Conservation (phyloP, 441 rosid genomes). For the Gossypium davidsonii region DNA sequence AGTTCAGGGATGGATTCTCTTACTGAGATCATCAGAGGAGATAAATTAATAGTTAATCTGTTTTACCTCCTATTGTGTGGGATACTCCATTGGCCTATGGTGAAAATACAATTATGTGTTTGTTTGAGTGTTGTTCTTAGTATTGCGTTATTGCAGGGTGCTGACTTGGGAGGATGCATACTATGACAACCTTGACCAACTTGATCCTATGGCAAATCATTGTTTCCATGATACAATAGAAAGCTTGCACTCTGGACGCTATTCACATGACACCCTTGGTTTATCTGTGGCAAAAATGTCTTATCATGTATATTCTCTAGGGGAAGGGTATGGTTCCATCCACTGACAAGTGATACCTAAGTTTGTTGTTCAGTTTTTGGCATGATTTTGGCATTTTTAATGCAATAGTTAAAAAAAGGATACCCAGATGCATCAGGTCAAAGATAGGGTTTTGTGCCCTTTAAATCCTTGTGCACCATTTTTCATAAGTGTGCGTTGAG, state of each 20-base stretch:
- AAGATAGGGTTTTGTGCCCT: background rate
- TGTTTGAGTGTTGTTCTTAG: slow-evolving; percentile 1
- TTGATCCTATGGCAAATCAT: slow-evolving; percentile 32
- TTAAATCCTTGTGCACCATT: background rate
- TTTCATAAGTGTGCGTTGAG: background rate
- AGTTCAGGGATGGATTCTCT: background rate
- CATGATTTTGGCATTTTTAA: background rate
- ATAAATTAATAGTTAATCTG: background rate
- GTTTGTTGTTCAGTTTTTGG: background rate
- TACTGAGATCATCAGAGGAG: background rate
- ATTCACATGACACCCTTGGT: slow-evolving; percentile 49
- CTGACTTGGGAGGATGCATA: slow-evolving; percentile 85
- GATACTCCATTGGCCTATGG: background rate
- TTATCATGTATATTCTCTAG: slow-evolving; percentile 71
- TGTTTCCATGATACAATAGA: slow-evolving; percentile 31
- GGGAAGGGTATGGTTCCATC: slow-evolving; percentile 71
- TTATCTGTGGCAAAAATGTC: slow-evolving; percentile 88
- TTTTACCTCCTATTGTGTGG: background rate
- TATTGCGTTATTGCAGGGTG: slow-evolving; percentile 49
- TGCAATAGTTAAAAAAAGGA: slow-evolving; percentile 3
- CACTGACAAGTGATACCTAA: slow-evolving; percentile 7
- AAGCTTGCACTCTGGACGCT: slow-evolving; percentile 31
- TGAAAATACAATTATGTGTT: background rate
- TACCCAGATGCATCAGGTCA: background rate
- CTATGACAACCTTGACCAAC: slow-evolving; percentile 42